A percentile compares a stretch with the other conserved stretches of the same genome.
These are phyloP conservation scores for Chlamydomonas schloesseri DNA, from an alignment of 139 green algal genomes.

Conservation along the genomic window DNA sequence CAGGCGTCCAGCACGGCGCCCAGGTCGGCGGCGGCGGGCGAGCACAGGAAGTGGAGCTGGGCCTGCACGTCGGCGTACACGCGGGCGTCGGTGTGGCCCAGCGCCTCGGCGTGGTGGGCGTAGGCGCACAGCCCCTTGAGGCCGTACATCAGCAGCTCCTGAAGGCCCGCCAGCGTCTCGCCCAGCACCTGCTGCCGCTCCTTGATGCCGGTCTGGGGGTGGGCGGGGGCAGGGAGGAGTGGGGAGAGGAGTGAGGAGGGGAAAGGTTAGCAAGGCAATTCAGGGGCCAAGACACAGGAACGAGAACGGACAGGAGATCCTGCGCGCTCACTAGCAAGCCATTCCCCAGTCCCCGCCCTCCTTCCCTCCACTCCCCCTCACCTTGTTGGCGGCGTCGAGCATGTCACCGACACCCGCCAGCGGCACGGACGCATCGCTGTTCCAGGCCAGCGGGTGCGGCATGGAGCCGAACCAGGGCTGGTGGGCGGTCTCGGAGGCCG, in stretches of 20 bases:
- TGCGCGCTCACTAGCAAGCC: neutral
- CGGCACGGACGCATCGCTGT: neutral
- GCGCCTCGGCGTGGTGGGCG: constrained; percentile 68
- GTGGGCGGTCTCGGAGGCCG: neutral
- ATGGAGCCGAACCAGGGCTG: constrained; percentile 56
- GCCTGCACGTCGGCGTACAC: constrained; percentile 63
- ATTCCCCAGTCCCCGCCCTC: neutral
- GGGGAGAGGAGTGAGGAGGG: neutral
- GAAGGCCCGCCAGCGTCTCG: constrained; percentile 68
- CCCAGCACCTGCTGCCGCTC: constrained; percentile 53
- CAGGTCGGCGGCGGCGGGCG: constrained; percentile 39
- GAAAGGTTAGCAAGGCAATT: neutral
- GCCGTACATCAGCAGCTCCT: constrained; percentile 76
- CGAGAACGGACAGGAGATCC: neutral
- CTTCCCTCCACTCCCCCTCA: neutral
- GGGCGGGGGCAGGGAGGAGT: neutral
- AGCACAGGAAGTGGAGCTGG: constrained; percentile 52
- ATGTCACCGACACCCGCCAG: constrained; percentile 28
- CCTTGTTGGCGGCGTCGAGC: constrained; percentile 15
- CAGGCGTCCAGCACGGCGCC: constrained; percentile 60
- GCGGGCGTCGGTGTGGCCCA: constrained; percentile 49
- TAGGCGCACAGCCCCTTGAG: constrained; percentile 75
- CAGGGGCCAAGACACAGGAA: neutral
- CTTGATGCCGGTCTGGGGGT: constrained; percentile 42
- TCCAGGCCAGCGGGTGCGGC: constrained; percentile 61